Evolutionary conservation across 2,329 filamentous ascomycete species (phyloP), one percentile per base, ranked within the genome.

Genomic region (Drechslerella dactyloides): DNA sequence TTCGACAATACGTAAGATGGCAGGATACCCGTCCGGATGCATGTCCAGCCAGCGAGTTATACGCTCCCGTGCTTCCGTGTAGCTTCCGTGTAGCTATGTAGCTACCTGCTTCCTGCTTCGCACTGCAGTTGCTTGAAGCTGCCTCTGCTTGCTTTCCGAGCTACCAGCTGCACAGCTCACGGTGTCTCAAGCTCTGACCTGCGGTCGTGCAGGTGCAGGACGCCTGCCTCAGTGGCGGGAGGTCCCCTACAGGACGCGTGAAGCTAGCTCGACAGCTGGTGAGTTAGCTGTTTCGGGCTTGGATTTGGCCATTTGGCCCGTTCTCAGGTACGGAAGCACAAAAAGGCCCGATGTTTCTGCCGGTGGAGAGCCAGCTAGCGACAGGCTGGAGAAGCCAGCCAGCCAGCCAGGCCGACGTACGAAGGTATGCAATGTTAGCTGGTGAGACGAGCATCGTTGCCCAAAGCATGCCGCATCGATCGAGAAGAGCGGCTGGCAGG

Each of bases 171-270:
- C 56, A 61, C 56, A 68, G 56, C 50, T 56, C 65, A 69, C 27
- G 62, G 48, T 70, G 66, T 64, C 66, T 70, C 59, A 64, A 70
- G 52, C 51, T 63, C 58, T 63, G 42, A 70, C 58, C 48, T 24
- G 53, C 59, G 33, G 56, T 51, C 23, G 56, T 51, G 56, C 57
- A 60, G 54, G 66, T 57, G 56, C 65, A 64, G 54, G 66, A 70
- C 64, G 66, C 66, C 59, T 60, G 66, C 66, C 57, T 70, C 48
- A 24, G 58, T 27, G 56, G 48, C 58, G 52, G 65, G 53, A 54
- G 57, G 42, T 69, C 65, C n/a, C 65, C 57, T 57, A 62, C 65
- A 62, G 65, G 51, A 62, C 58, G 54, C 62, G 54, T 33, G 19
- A 51, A 19, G 23, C 10, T 51, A 51, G 17, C 46, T 6, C 5